Conservation (phyloP, 768 basidiomycete species). For the Pulveroboletus ravenelii region DNA sequence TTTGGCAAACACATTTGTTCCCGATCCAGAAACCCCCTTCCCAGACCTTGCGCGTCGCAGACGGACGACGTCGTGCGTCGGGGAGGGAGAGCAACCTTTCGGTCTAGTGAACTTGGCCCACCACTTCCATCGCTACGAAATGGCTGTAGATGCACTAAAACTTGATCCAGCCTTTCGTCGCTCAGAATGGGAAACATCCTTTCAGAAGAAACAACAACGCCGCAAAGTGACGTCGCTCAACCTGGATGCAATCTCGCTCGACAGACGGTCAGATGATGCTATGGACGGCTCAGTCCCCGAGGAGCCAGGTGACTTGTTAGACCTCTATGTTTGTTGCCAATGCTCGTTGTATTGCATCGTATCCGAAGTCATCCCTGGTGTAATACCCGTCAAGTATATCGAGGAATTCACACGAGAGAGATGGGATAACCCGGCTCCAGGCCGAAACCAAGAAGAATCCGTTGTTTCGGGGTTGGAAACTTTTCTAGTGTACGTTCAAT, state of each 20-base stretch:
- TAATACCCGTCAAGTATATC: constrained; percentile 57
- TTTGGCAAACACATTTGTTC: constrained; percentile 50
- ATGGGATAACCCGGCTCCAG: constrained; percentile 48
- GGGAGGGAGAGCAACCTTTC: constrained; percentile 43
- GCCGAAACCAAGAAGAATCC: constrained; percentile 51
- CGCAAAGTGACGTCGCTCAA: constrained; percentile 46
- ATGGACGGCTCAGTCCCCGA: constrained; percentile 28
- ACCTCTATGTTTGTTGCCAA: constrained; percentile 82
- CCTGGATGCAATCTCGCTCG: constrained; percentile 23
- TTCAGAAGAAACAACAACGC: constrained; percentile 48
- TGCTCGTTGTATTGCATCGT: constrained; percentile 72
- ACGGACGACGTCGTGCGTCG: constrained; percentile 49
- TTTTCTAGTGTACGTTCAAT: constrained; percentile 50
- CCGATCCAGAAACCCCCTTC: constrained; percentile 39
- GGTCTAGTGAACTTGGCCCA: constrained; percentile 59
- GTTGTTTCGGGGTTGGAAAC: constrained; percentile 62
- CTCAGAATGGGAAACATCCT: constrained; percentile 56
- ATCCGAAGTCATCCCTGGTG: constrained; percentile 67
- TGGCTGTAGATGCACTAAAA: constrained; percentile 63
- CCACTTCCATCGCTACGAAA: constrained; percentile 74
- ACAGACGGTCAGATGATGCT: constrained; percentile 25
- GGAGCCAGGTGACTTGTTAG: constrained; percentile 55
- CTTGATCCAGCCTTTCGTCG: constrained; percentile 57
- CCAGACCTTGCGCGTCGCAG: constrained; percentile 53
- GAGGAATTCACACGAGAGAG: constrained; percentile 65